These are phyloP conservation scores for Cryptococcus neoformans DNA, from an alignment of 1,284 basidiomycete species.

Conservation along the genomic window DNA sequence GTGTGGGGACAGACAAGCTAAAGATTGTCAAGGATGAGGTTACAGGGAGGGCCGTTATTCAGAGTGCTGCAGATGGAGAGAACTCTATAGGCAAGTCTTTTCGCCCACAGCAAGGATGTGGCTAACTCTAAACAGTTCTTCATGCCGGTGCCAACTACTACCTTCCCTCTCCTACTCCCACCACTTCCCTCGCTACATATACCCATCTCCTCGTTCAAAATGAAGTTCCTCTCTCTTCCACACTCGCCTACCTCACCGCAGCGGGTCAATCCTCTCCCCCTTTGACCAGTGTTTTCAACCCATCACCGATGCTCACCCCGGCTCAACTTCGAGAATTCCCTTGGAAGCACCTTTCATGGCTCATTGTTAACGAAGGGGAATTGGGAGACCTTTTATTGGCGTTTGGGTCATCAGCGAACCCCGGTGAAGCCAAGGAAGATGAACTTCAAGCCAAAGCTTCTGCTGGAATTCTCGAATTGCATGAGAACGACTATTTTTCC, in stretches of 20 bases:
- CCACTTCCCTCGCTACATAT: conserved; percentile 25
- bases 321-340: conserved; percentile 50
- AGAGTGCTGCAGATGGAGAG: conserved; percentile 49
- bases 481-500: conserved; percentile 15
- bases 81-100: conserved; percentile 50
- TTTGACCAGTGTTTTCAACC: conserved; percentile 55
- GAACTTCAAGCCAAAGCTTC: conserved; percentile 6
- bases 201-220: conserved; percentile 58
- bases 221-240: conserved; percentile 55
- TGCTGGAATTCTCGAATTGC: conserved; percentile 14
- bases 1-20: conserved; percentile 40
- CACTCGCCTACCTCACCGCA: conserved; percentile 46
- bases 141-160: conserved; percentile 48
- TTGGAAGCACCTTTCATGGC: conserved; percentile 52
- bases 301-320: conserved; percentile 54
- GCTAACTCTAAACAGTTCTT: conserved; percentile 33
- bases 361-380: conserved; percentile 58
- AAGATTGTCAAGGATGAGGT: conserved; percentile 32
- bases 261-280: conserved; percentile 23
- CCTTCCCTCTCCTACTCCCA: conserved; percentile 14
- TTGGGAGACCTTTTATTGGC: conserved; percentile 27
- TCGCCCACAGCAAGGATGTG: background rate
- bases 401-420: conserved; percentile 10
- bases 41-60: conserved; percentile 53
- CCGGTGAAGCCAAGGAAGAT: conserved; percentile 1